phyloP scores from a whole-genome alignment of 2,329 filamentous ascomycete species.

The Calonectria fujianensis region DNA sequence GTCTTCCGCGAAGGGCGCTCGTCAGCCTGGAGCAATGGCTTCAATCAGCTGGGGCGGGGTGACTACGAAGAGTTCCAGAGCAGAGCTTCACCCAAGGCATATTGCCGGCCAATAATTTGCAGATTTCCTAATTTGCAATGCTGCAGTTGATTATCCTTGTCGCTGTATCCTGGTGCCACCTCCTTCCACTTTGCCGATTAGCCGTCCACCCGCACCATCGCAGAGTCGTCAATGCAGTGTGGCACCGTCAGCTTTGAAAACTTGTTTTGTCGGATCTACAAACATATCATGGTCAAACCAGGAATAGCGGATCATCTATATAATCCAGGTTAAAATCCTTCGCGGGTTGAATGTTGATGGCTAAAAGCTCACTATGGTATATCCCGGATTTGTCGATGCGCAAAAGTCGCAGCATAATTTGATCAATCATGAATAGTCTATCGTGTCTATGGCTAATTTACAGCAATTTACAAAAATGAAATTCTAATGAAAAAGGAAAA shows the following conservation, averaged over 20 bases:
- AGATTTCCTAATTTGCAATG: background rate
- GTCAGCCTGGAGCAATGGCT: conserved; percentile 57
- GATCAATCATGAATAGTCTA: background rate
- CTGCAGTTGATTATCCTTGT: background rate
- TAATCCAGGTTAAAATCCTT: background rate
- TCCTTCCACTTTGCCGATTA: background rate
- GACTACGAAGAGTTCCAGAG: background rate
- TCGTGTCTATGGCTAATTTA: background rate
- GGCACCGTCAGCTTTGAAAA: background rate
- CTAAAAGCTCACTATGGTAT: background rate
- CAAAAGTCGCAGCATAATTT: background rate
- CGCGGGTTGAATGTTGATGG: no score
- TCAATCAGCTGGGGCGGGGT: conserved; percentile 11
- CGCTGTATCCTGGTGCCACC: background rate
- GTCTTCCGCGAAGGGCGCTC: conserved; percentile 51
- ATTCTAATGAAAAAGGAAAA: background rate
- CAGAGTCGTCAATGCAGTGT: background rate
- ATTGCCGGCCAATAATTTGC: background rate
- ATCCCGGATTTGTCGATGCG: background rate
- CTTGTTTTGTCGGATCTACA: background rate
- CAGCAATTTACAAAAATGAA: background rate
- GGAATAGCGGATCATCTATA: background rate
- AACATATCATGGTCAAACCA: background rate
- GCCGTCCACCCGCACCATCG: background rate
- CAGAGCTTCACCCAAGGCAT: background rate